These are phyloP conservation scores for Candida lessepsii DNA, from an alignment of 805 yeast species.

Conservation along the genomic window DNA sequence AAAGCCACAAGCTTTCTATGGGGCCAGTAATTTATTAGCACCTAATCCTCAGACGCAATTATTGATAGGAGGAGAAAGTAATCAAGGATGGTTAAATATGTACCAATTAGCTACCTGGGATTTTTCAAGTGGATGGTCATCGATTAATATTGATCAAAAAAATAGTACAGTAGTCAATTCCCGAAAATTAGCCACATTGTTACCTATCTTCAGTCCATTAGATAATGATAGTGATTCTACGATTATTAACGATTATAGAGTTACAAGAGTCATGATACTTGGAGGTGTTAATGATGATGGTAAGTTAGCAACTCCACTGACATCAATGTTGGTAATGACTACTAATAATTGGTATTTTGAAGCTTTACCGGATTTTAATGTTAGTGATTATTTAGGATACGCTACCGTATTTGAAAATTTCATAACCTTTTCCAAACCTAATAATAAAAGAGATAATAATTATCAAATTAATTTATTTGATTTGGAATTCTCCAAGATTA, in stretches of 20 bases:
- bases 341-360: constrained; percentile 14
- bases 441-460: constrained; percentile 7
- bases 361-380: constrained; percentile 8
- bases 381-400: constrained; percentile 12
- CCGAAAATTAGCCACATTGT: constrained; percentile 49
- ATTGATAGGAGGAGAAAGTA: constrained; percentile 65
- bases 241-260: constrained; percentile 31
- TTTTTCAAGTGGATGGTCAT: constrained; percentile 66
- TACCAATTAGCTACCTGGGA: constrained; percentile 74
- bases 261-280: constrained; percentile 47
- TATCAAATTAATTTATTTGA: constrained; percentile 14
- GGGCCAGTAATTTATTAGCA: constrained; percentile 46
- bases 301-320: constrained; percentile 4
- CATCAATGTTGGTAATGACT: constrained; percentile 8
- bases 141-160: constrained; percentile 28
- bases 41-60: constrained; percentile 48
- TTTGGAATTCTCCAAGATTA: constrained; percentile 8
- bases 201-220: constrained; percentile 50
- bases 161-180: constrained; percentile 44
- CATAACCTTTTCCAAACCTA: constrained; percentile 7
- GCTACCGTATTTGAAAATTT: constrained; percentile 15
- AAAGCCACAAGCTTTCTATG: constrained; percentile 55
- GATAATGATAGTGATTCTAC: constrained; percentile 19
- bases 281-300: constrained; percentile 53
- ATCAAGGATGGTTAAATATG: constrained; percentile 68